Evolutionary conservation across 176 grass and related monocot species (phyloP), one percentile per base, ranked within the genome.

Genomic region (Tillandsia leiboldiana): DNA sequence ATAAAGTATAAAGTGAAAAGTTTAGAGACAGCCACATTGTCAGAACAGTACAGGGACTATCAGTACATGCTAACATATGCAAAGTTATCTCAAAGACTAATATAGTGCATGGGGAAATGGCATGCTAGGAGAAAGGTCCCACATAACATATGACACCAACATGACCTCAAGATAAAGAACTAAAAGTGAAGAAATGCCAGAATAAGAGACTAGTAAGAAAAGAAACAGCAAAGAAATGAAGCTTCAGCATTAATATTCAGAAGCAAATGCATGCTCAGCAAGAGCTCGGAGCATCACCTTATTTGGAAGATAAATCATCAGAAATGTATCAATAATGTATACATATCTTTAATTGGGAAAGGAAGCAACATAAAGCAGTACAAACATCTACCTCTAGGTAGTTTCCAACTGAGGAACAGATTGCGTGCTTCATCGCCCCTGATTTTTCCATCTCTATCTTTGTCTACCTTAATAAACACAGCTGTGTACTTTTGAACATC

Each of bases 401-500:
- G 78, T 81, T 85, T 88, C 95, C 95, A 99, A 83, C 95, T 99
- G 62, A 99, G 84, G 76, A 99, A 99, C 65, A 99, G 81, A 88
- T 93, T 99, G 29, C 82, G 88, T 75, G 95, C 95, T 75, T 99
- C 87, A 82, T 86, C 86, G 69, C 95, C 95, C 52, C 77, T 84
- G 70, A 99, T 99, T 75, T 93, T 99, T 14, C 95, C 95, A 86
- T 99, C 95, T 88, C 90, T 88, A 73, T 99, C 89, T 51, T 79
- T 90, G 79, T 99, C 95, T 49, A 99, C 95, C 87, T 94, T 93
- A 51, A 99, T 81, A 80, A 99, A 99, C 47, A 99, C 87, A 66
- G 69, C 73, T 65, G 84, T 87, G 67, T 99, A 99, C 80, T 85
- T 99, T 72, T 88, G 91, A 52, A 99, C 79, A 73, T 94, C 90